Percentiles rank a stretch among this genome's conserved stretches.
These are phyloP conservation scores for Tinospora cordifolia DNA, from an alignment of 164 flowering plant genomes.

Conservation along the genomic window DNA sequence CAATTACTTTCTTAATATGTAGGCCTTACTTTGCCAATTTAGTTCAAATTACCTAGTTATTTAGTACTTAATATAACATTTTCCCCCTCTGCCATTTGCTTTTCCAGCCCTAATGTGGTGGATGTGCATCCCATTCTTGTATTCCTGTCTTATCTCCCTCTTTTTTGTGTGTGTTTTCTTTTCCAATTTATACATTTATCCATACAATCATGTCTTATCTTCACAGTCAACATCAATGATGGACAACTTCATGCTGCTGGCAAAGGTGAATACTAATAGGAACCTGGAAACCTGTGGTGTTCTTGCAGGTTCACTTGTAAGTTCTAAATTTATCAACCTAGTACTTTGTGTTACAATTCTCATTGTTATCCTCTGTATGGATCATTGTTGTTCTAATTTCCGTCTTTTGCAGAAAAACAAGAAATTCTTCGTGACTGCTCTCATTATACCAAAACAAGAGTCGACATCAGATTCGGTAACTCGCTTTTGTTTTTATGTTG, in stretches of 20 bases:
- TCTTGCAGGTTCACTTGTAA: conserved; percentile 92
- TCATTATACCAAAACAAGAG: conserved; percentile 96
- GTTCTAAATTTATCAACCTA: conserved; percentile 19
- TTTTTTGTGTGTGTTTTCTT: not conserved
- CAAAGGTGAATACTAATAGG: conserved; percentile 72
- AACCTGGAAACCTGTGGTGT: conserved; percentile 95
- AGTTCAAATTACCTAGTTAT: too few species aligned
- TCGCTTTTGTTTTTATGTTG: conserved; percentile 4
- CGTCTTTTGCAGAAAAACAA: conserved; percentile 60
- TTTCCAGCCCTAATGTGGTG: too few species aligned
- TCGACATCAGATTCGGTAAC: conserved; percentile 85
- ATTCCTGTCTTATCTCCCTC: not conserved
- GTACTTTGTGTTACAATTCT: not conserved
- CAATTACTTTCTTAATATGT: too few species aligned
- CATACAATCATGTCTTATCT: not conserved
- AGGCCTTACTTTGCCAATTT: too few species aligned
- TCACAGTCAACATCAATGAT: conserved; percentile 75
- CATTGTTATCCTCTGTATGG: not conserved
- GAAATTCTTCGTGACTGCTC: conserved; percentile 69
- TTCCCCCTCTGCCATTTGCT: too few species aligned
- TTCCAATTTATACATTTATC: not conserved
- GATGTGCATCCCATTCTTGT: too few species aligned
- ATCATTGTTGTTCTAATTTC: not conserved
- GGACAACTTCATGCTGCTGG: conserved; percentile 85
- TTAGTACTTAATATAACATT: too few species aligned